phyloP scores from a whole-genome alignment of 176 grass and related monocot genomes.

The Cymbopogon citratus region DNA sequence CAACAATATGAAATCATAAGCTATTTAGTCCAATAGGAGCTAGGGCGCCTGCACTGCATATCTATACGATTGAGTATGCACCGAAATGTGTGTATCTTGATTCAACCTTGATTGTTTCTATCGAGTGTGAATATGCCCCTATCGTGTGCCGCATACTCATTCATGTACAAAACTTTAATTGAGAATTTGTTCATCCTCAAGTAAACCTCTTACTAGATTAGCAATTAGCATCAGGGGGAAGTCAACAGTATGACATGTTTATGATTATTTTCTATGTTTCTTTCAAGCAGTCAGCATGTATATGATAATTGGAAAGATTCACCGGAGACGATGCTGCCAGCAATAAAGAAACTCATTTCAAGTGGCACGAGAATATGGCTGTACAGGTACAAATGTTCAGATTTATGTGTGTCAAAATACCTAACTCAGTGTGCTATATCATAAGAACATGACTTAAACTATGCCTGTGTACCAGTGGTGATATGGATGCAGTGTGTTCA shows the following conservation, averaged over 20 bases:
- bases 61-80: not conserved
- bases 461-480: constrained; percentile 36
- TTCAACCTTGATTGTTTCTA: not conserved
- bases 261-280: constrained; percentile 13
- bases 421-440: not conserved
- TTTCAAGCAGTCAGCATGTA: constrained; percentile 39
- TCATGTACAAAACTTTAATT: constrained; percentile 14
- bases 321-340: constrained; percentile 38
- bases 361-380: constrained; percentile 55
- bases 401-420: not conserved
- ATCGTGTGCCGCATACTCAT: not conserved
- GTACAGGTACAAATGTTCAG: constrained; percentile 43
- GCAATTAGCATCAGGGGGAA: not conserved
- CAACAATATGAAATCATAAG: not conserved
- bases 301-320: constrained; percentile 52
- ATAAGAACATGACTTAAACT: not conserved
- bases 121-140: not conserved
- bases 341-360: constrained; percentile 46
- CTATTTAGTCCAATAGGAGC: not conserved
- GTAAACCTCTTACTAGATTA: not conserved
- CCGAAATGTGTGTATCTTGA: not conserved
- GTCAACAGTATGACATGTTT: not conserved
- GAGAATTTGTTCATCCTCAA: constrained; percentile 11
- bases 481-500: constrained; percentile 58
- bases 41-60: not conserved